Percentiles rank a stretch among this genome's conserved stretches.
Evolutionary conservation across 495 filamentous ascomycete species (phyloP).

Genomic region (Durotheca rogersii): DNA sequence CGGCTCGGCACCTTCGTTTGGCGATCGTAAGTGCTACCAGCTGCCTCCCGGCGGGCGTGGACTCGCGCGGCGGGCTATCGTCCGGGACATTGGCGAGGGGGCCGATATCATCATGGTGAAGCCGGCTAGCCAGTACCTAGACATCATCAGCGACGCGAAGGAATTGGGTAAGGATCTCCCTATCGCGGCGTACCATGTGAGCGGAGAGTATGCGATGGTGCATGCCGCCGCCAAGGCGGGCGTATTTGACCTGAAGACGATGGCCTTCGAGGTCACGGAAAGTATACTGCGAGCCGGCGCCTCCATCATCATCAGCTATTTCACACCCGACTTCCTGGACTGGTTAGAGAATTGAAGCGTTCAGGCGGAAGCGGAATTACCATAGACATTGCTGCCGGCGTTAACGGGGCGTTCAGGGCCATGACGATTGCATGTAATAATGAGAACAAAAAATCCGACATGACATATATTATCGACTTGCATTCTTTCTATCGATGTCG

Average conservation of each 20-base stretch:
- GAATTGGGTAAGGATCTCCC: slow-evolving; percentile 87
- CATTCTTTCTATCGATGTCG: too few species aligned
- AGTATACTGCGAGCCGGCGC: slow-evolving; percentile 92
- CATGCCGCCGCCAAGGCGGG: slow-evolving; percentile 93
- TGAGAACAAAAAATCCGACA: slow-evolving; percentile 10
- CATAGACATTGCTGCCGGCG: slow-evolving; percentile 6
- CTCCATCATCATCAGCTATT: slow-evolving; percentile 89
- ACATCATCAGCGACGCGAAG: slow-evolving; percentile 95
- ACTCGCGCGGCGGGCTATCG: slow-evolving; percentile 88
- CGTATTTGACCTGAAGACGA: slow-evolving; percentile 93
- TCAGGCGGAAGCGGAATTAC: background rate
- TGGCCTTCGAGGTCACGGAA: slow-evolving; percentile 92
- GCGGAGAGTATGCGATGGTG: slow-evolving; percentile 97
- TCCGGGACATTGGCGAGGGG: slow-evolving; percentile 85
- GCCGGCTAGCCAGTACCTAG: slow-evolving; percentile 88
- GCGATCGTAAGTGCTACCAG: slow-evolving; percentile 95
- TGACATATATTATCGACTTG: too few species aligned
- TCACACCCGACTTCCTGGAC: slow-evolving; percentile 89
- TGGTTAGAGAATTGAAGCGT: slow-evolving; percentile 59
- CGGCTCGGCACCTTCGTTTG: slow-evolving; percentile 87
- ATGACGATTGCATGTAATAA: slow-evolving; percentile 6
- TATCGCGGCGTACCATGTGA: slow-evolving; percentile 93
- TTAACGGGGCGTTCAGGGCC: slow-evolving; percentile 14
- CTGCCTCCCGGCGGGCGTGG: slow-evolving; percentile 88
- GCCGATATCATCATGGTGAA: slow-evolving; percentile 99